phyloP scores from a whole-genome alignment of 2,329 filamentous ascomycete genomes.

The Claviceps spartinae region DNA sequence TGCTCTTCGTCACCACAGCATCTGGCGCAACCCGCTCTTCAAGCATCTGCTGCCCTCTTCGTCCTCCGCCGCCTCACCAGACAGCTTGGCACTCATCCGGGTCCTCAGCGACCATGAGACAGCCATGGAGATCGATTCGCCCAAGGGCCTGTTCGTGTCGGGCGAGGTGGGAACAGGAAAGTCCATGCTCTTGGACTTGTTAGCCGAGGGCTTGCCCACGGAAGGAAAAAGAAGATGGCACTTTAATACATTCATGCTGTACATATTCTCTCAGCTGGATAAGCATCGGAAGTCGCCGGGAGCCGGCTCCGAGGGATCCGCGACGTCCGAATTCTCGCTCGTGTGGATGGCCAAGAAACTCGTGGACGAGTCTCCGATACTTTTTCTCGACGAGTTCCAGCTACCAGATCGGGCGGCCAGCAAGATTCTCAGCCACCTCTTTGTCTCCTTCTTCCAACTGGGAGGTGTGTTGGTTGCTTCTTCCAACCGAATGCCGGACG shows the following conservation, averaged over 20 bases:
- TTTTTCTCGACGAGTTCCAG: conserved; percentile 77
- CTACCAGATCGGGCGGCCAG: conserved; percentile 64
- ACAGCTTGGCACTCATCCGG: conserved; percentile 51
- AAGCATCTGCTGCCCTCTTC: conserved; percentile 43
- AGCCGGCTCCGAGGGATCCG: conserved; percentile 4
- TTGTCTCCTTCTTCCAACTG: conserved; percentile 69
- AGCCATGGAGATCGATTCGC: conserved; percentile 58
- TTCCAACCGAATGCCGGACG: conserved; percentile 73
- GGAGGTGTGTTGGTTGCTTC: conserved; percentile 70
- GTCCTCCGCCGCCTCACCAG: conserved; percentile 28
- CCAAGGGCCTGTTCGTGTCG: conserved; percentile 61
- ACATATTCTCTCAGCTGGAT: conserved; percentile 60
- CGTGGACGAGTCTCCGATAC: conserved; percentile 57
- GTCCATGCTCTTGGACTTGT: conserved; percentile 70
- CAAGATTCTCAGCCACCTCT: conserved; percentile 66
- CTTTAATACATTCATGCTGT: conserved; percentile 78
- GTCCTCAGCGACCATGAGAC: conserved; percentile 58
- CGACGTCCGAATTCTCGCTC: conserved; percentile 45
- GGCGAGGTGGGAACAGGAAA: conserved; percentile 77
- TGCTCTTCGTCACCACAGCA: conserved; percentile 39
- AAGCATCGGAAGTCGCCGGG: conserved; percentile 34
- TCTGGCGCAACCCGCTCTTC: conserved; percentile 45
- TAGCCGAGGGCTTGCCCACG: conserved; percentile 66
- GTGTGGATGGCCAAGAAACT: conserved; percentile 64
- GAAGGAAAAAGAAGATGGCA: conserved; percentile 64